These are phyloP conservation scores for Zalaria obscura DNA, from an alignment of 2,329 filamentous ascomycete species.

Conservation along the genomic window DNA sequence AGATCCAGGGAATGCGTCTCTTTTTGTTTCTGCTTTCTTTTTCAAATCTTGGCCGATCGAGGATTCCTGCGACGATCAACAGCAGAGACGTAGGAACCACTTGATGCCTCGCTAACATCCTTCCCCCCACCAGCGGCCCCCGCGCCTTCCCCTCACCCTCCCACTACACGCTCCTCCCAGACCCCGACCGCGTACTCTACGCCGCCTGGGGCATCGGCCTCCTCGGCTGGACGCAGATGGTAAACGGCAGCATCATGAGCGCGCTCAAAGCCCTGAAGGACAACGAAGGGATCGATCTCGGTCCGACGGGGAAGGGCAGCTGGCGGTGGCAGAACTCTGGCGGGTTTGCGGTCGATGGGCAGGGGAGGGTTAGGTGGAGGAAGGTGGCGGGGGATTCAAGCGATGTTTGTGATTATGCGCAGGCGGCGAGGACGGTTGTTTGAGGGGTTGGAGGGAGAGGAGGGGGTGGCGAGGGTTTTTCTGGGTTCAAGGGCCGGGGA, in stretches of 20 bases:
- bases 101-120: background rate
- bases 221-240: slow-evolving; percentile 46
- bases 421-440: slow-evolving; percentile 22
- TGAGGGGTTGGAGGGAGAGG: background rate
- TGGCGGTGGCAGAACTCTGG: slow-evolving; percentile 54
- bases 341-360: slow-evolving; percentile 44
- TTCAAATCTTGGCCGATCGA: background rate
- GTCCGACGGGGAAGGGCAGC: slow-evolving; percentile 34
- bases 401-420: slow-evolving; percentile 40
- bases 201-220: slow-evolving; percentile 52
- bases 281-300: slow-evolving; percentile 7
- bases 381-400: slow-evolving; percentile 34
- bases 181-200: slow-evolving; percentile 46
- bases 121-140: slow-evolving; percentile 6
- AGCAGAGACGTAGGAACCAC: no score
- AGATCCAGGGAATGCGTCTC: background rate
- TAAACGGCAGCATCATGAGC: slow-evolving; percentile 22
- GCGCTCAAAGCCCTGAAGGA: slow-evolving; percentile 7
- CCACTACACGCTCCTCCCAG: slow-evolving; percentile 38
- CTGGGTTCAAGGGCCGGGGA: no score
- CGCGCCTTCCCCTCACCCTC: slow-evolving; percentile 4
- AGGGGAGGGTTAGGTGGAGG: slow-evolving; percentile 40
- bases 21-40: background rate
- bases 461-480: no score
- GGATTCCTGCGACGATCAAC: no score